Evolutionary conservation across 768 basidiomycete genomes (phyloP), one percentile per base, ranked within the genome.

Genomic region (Kwoniella sp.): DNA sequence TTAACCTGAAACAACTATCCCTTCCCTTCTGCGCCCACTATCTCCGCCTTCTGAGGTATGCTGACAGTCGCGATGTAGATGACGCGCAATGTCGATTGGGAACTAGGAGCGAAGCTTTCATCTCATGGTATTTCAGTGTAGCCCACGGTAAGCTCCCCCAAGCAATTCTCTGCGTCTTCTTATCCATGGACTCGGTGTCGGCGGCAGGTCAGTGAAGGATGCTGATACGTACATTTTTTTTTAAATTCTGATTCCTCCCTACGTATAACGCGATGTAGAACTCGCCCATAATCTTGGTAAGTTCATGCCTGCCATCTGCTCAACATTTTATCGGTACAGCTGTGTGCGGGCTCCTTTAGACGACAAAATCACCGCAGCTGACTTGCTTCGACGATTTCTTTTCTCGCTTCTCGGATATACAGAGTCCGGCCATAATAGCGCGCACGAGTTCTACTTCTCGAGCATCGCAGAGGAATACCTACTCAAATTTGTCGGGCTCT

Each of bases 381-480:
- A n/a, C n/a, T n/a, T n/a, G n/a, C n/a, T n/a, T n/a, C n/a, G n/a
- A n/a, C n/a, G n/a, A n/a, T n/a, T n/a, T n/a, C n/a, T n/a, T n/a
- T n/a, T n/a, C n/a, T n/a, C n/a, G n/a, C n/a, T n/a, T 24, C 13
- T 33, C 33, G 33, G 7, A 33, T 7, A 26, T 22, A 19, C 50
- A 70, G 70, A 73, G 67, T 70, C 76, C 21, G 69, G 75, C 7
- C 94, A 96, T 72, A 93, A 95, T 77, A 88, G 90, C 0, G 88
- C 93, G 74, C 93, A 95, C 68, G 91, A 92, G 67, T 97, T 96
- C 79, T 96, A 91, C 79, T 93, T 95, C 72, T 91, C 91, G 27
- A 87, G 90, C 6, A 89, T 97, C 21, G 90, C 90, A 67, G 91
- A 96, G 80, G 85, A 77, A 29, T 80, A 80, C 65, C 76, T 83